Evolutionary conservation across 2,329 filamentous ascomycete genomes (phyloP).

Genomic region (Aspergillus niger): DNA sequence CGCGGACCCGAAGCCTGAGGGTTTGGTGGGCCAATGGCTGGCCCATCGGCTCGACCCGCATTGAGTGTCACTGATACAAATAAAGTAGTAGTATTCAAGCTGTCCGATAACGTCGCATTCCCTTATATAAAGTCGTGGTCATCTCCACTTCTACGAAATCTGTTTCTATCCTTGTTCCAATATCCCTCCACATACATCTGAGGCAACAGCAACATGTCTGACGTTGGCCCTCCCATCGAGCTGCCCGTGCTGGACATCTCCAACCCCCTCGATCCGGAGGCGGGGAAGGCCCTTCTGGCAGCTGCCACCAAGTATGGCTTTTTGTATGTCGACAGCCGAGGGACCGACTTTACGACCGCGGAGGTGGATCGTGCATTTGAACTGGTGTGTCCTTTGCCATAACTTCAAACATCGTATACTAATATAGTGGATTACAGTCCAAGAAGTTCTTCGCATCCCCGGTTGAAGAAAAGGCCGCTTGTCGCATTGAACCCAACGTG

Average conservation of each 20-base stretch:
- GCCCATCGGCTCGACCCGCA: neutral
- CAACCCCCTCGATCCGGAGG: slow-evolving; percentile 58
- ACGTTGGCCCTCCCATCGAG: slow-evolving; percentile 33
- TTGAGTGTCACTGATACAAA: neutral
- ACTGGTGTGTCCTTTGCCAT: slow-evolving; percentile 58
- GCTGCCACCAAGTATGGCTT: slow-evolving; percentile 85
- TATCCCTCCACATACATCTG: neutral
- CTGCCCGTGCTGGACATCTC: slow-evolving; percentile 87
- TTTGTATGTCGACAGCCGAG: slow-evolving; percentile 79
- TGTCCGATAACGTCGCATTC: neutral
- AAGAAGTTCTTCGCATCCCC: slow-evolving; percentile 72
- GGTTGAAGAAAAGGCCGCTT: slow-evolving; percentile 70
- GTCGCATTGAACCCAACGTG: slow-evolving; percentile 68
- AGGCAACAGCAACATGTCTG: slow-evolving; percentile 18
- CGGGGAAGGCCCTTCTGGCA: slow-evolving; percentile 69
- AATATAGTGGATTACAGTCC: slow-evolving; percentile 53
- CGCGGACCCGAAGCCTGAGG: too few species aligned
- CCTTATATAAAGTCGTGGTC: neutral
- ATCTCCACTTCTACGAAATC: neutral
- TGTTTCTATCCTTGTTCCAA: neutral
- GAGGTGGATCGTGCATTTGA: slow-evolving; percentile 73
- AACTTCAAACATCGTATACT: neutral
- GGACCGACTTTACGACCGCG: slow-evolving; percentile 65
- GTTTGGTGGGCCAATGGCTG: neutral
- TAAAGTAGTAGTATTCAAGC: too few species aligned